Conservation (phyloP, 2,329 filamentous ascomycete species). For the Aspergillaceae sp. region DNA sequence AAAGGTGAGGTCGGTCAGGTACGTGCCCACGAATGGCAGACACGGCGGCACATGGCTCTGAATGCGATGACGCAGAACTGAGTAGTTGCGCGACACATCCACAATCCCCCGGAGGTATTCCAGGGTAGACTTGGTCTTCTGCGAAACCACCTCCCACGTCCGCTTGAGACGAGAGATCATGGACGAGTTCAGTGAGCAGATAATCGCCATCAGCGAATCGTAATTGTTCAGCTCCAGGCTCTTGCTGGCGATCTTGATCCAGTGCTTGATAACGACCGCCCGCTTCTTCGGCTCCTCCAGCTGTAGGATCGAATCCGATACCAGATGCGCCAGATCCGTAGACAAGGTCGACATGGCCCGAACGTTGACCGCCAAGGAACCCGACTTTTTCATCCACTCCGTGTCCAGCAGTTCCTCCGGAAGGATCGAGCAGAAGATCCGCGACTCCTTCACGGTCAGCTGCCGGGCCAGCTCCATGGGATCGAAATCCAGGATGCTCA, state of each 20-base stretch:
- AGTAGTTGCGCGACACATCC: conserved; percentile 85
- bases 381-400: conserved; percentile 87
- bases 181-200: conserved; percentile 86
- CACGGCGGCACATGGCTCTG: conserved; percentile 84
- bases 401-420: conserved; percentile 85
- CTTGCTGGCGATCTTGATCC: conserved; percentile 87
- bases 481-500: conserved; percentile 82
- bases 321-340: conserved; percentile 84
- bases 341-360: conserved; percentile 89
- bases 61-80: conserved; percentile 70
- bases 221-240: conserved; percentile 91
- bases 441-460: conserved; percentile 84
- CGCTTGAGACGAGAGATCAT: conserved; percentile 79
- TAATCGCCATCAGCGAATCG: conserved; percentile 92
- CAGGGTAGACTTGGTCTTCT: conserved; percentile 71
- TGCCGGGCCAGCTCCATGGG: conserved; percentile 85
- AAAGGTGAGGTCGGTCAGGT: conserved; percentile 91
- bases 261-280: conserved; percentile 86
- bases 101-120: conserved; percentile 75
- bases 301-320: conserved; percentile 84
- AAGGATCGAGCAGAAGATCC: conserved; percentile 81
- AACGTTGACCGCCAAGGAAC: conserved; percentile 74
- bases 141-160: conserved; percentile 84
- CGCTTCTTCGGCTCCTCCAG: conserved; percentile 88
- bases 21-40: conserved; percentile 91